A percentile compares a stretch with the other conserved stretches of the same genome.
Conservation (phyloP, 1,284 basidiomycete genomes). For the Pseudozyma sp. region DNA sequence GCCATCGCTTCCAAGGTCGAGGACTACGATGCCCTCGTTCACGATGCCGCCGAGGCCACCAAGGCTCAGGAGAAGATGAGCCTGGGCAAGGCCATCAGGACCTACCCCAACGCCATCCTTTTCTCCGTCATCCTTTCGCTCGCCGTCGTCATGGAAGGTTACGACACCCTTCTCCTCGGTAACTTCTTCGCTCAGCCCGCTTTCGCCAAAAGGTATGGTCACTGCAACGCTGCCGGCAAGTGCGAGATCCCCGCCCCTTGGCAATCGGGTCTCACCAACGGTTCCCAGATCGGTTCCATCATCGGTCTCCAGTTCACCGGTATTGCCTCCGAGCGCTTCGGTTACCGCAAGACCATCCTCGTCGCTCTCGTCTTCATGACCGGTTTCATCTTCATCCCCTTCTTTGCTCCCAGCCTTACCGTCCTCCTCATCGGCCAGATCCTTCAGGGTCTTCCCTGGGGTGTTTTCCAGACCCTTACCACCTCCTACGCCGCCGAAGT, state of each 20-base stretch:
- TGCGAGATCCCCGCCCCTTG: constrained; percentile 71
- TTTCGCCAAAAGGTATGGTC: constrained; percentile 66
- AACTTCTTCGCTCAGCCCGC: constrained; percentile 70
- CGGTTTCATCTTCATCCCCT: constrained; percentile 68
- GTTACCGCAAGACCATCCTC: constrained; percentile 69
- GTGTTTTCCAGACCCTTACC: constrained; percentile 71
- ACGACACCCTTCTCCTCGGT: constrained; percentile 64
- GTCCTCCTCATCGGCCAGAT: constrained; percentile 70
- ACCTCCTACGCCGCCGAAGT: constrained; percentile 72
- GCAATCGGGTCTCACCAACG: constrained; percentile 70
- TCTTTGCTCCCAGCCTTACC: constrained; percentile 70
- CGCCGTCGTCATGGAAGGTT: constrained; percentile 71
- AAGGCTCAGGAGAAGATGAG: constrained; percentile 69
- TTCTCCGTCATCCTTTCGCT: constrained; percentile 71
- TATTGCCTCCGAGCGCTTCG: constrained; percentile 70
- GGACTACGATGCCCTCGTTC: constrained; percentile 67
- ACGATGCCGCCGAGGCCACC: constrained; percentile 70
- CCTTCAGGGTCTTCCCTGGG: constrained; percentile 70
- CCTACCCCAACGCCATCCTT: constrained; percentile 71
- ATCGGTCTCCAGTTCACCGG: constrained; percentile 70
- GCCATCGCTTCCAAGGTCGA: constrained; percentile 54
- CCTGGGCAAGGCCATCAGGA: constrained; percentile 68
- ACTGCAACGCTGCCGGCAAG: constrained; percentile 53
- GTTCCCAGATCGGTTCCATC: constrained; percentile 61
- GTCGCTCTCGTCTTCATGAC: constrained; percentile 66